Conservation (phyloP, 1,139 yeast genomes). For the Casaregolazyma lundiana region DNA sequence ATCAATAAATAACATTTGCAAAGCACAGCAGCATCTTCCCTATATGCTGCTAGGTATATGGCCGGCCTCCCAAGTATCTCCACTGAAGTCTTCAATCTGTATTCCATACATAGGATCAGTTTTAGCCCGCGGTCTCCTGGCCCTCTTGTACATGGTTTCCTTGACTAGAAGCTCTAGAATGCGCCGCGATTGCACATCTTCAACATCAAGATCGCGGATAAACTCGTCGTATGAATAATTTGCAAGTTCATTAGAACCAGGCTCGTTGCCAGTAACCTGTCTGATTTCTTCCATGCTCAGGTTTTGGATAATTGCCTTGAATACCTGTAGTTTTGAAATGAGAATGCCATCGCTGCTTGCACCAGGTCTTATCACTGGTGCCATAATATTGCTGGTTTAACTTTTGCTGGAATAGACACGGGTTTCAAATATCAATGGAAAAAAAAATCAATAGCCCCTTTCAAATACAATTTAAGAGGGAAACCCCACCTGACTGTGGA, state of each 20-base stretch:
- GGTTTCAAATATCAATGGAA: too few relatives aligned
- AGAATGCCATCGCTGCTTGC: constrained; percentile 13
- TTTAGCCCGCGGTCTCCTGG: neutral
- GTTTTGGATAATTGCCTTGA: constrained; percentile 14
- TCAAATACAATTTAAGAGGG: too few relatives aligned
- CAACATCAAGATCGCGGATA: constrained; percentile 25
- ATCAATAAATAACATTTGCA: neutral
- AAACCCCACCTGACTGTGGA: too few relatives aligned
- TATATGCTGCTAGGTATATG: neutral
- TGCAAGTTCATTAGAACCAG: neutral
- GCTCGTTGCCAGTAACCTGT: neutral
- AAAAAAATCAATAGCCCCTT: neutral
- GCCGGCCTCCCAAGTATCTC: constrained; percentile 10
- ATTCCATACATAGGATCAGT: constrained; percentile 9
- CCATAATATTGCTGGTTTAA: constrained; percentile 4
- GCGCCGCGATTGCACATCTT: constrained; percentile 20
- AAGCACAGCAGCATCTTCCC: neutral
- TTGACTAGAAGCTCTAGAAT: constrained; percentile 23
- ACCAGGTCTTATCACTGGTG: constrained; percentile 4
- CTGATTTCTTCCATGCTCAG: neutral
- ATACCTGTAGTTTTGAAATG: constrained; percentile 16
- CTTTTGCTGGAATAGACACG: too few relatives aligned
- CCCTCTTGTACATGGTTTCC: constrained; percentile 17
- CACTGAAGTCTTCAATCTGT: constrained; percentile 10
- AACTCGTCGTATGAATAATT: constrained; percentile 23